Percentiles rank a stretch among this genome's conserved stretches.
Evolutionary conservation across 495 filamentous ascomycete species (phyloP).

Genomic region (Darksidea phi): DNA sequence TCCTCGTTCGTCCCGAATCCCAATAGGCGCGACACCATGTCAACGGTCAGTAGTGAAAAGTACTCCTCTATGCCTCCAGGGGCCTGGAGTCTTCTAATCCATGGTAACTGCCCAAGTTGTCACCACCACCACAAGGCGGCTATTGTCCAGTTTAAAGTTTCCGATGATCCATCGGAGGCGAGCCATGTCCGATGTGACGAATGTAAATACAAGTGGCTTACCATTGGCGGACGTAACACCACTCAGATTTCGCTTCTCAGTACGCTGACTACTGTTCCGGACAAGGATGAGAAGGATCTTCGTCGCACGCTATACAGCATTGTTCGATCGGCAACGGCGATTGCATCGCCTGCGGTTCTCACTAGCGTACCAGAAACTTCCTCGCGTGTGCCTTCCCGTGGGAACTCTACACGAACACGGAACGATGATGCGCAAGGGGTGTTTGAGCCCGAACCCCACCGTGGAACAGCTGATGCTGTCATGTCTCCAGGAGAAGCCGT

Average conservation of each 20-base stretch:
- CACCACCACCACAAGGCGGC: slow-evolving; percentile 20
- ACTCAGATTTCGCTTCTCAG: slow-evolving; percentile 21
- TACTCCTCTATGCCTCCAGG: slow-evolving; percentile 10
- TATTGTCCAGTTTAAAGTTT: slow-evolving; percentile 4
- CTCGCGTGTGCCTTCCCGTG: slow-evolving; percentile 3
- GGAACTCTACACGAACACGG: not conserved
- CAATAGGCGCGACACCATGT: slow-evolving; percentile 4
- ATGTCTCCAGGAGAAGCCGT: no score
- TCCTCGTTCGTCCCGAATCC: not conserved
- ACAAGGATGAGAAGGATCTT: slow-evolving; percentile 4
- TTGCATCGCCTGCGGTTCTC: slow-evolving; percentile 13
- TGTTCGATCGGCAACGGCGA: slow-evolving; percentile 11
- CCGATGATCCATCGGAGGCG: not conserved
- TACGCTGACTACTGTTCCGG: slow-evolving; percentile 3
- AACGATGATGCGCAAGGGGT: no score
- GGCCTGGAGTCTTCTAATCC: slow-evolving; percentile 8
- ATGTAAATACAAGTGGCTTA: slow-evolving; percentile 14
- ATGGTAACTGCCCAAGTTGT: slow-evolving; percentile 26
- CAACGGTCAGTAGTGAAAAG: slow-evolving; percentile 1
- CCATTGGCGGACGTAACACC: slow-evolving; percentile 17
- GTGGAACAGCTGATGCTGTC: no score
- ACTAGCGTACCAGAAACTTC: slow-evolving; percentile 14
- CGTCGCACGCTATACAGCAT: slow-evolving; percentile 11
- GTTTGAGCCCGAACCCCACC: no score
- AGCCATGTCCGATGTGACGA: slow-evolving; percentile 12